phyloP scores from a whole-genome alignment of 192 early-diverging fungal genomes.

The Backusella circina region DNA sequence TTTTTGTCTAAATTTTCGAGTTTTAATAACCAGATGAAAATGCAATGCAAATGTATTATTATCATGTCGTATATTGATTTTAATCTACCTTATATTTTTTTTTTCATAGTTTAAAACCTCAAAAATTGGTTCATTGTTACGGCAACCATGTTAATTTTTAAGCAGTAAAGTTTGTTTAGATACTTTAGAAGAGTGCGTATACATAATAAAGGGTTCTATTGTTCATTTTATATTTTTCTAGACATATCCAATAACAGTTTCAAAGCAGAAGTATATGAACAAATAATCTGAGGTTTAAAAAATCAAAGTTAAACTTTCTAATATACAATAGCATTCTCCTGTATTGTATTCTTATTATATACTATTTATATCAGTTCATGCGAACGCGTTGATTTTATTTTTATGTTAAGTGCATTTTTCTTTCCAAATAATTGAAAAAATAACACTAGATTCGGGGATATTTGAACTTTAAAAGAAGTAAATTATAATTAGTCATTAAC shows the following conservation, averaged over 20 bases:
- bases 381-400: background rate
- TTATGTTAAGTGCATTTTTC: background rate
- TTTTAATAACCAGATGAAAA: background rate
- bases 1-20: background rate
- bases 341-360: background rate
- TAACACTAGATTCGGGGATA: background rate
- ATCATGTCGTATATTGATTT: background rate
- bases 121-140: background rate
- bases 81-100: background rate
- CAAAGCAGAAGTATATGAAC: background rate
- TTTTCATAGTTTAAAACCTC: background rate
- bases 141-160: background rate
- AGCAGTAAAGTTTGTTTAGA: background rate
- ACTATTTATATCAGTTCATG: background rate
- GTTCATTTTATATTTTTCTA: background rate
- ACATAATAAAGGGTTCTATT: no score
- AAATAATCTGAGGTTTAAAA: background rate
- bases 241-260: background rate
- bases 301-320: background rate
- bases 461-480: background rate
- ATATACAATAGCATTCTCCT: background rate
- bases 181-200: background rate
- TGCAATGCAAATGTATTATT: background rate
- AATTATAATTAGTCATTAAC: background rate
- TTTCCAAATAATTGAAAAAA: background rate